Evolutionary conservation across 177 flowering plant species (phyloP).

Genomic region (Vitis hybrid): DNA sequence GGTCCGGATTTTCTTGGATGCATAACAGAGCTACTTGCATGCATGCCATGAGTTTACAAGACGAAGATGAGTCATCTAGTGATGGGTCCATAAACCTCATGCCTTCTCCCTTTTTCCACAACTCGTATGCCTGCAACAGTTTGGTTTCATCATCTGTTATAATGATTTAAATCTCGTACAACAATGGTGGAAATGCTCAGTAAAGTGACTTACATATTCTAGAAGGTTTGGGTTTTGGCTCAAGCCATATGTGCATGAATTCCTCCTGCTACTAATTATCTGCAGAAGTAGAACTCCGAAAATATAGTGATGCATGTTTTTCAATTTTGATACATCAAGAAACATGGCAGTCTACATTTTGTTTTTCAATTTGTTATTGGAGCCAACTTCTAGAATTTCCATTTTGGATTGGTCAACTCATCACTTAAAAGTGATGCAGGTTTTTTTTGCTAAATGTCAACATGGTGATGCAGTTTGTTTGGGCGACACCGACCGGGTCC

Average conservation of each 20-base stretch:
- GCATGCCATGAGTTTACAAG: constrained; percentile 24
- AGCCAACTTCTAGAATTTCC: too few species aligned
- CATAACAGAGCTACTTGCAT: constrained; percentile 31
- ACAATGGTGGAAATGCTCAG: background rate
- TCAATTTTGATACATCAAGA: too few species aligned
- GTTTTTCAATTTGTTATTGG: too few species aligned
- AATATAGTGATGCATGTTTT: too few species aligned
- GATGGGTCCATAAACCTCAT: constrained; percentile 21
- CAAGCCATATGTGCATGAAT: background rate
- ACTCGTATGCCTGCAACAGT: background rate
- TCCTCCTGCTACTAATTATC: constrained; percentile 15
- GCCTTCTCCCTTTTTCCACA: constrained; percentile 20
- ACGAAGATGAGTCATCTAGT: constrained; percentile 24
- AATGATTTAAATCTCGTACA: background rate
- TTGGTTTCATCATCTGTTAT: background rate
- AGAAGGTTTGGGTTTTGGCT: constrained; percentile 16
- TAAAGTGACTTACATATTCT: constrained; percentile 18
- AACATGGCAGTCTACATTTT: too few species aligned
- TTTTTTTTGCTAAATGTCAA: too few species aligned
- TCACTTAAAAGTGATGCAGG: too few species aligned
- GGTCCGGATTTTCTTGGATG: constrained; percentile 25
- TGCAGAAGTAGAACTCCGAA: too few species aligned
- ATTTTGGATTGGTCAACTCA: too few species aligned
- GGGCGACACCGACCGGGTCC: too few species aligned
- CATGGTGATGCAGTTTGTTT: too few species aligned